Percentiles rank a stretch among this genome's conserved stretches.
These are phyloP conservation scores for Leccinum fibrillosum DNA, from an alignment of 768 basidiomycete genomes.

Conservation along the genomic window DNA sequence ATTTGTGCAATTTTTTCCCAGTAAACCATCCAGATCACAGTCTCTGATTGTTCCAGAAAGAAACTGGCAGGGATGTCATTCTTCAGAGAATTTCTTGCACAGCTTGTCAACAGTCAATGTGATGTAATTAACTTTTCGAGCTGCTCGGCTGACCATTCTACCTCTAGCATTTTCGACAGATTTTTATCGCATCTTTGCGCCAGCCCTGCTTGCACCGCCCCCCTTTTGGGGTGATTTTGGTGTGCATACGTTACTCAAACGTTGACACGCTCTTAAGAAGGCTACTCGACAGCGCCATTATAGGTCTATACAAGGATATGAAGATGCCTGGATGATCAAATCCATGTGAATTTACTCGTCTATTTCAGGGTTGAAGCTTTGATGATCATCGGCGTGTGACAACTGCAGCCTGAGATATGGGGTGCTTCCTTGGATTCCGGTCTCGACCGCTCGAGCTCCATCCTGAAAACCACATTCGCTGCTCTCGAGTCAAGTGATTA, in stretches of 20 bases:
- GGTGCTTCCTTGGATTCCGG: conserved; percentile 1
- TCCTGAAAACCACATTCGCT: not conserved
- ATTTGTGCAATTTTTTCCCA: conserved; percentile 4
- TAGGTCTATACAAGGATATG: not conserved
- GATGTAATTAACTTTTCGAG: not conserved
- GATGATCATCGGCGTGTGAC: conserved; percentile 3
- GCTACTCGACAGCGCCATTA: not conserved
- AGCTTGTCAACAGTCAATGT: not conserved
- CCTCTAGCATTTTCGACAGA: not conserved
- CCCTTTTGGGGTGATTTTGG: not conserved
- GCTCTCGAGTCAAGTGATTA: not conserved
- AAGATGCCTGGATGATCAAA: not conserved
- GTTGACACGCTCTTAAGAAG: not conserved
- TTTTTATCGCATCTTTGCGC: not conserved
- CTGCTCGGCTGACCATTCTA: not conserved
- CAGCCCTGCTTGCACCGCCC: not conserved
- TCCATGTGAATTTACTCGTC: conserved; percentile 1
- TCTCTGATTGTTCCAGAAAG: not conserved
- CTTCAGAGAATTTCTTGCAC: not conserved
- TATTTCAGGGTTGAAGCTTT: conserved; percentile 7
- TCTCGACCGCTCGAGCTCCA: conserved; percentile 3
- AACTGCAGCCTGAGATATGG: not conserved
- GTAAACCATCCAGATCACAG: not conserved
- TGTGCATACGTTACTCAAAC: not conserved
- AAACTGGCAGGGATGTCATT: not conserved